These are phyloP conservation scores for Phytophthora melonis DNA, from an alignment of 352 stramenopile species.

Conservation along the genomic window DNA sequence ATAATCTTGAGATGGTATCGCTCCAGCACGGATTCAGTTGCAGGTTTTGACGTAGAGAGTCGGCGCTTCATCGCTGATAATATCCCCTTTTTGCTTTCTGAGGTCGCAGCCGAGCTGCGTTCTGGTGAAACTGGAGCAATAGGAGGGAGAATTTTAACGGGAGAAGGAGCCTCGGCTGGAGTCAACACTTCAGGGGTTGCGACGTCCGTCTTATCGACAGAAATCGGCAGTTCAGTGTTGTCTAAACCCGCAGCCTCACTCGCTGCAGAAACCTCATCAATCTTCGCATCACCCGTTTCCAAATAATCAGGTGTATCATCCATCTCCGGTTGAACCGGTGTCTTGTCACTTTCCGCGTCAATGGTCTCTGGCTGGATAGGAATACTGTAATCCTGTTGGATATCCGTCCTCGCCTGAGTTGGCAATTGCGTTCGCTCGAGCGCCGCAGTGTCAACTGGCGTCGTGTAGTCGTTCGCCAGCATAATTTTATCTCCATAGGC, in stretches of 20 bases:
- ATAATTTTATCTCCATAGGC: background rate
- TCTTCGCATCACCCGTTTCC: background rate
- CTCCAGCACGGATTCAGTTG: background rate
- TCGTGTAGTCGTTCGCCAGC: background rate
- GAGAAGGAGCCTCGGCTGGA: background rate
- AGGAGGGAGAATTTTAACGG: background rate
- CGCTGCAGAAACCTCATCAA: background rate
- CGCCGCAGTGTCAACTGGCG: background rate
- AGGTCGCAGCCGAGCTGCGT: background rate
- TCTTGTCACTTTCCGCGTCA: background rate
- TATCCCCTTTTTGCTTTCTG: background rate
- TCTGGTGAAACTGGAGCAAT: background rate
- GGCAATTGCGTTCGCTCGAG: background rate
- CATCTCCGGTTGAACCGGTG: background rate
- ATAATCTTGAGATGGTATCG: background rate
- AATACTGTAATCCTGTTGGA: background rate
- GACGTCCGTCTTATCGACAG: background rate
- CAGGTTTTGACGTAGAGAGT: background rate
- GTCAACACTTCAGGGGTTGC: background rate
- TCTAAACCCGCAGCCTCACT: background rate
- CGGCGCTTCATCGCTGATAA: background rate
- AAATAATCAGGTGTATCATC: background rate
- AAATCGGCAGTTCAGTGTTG: background rate
- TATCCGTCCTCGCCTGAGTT: background rate
- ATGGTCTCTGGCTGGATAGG: background rate